Conservation (phyloP, 2,329 filamentous ascomycete species). For the Pseudogymnoascus sp. region DNA sequence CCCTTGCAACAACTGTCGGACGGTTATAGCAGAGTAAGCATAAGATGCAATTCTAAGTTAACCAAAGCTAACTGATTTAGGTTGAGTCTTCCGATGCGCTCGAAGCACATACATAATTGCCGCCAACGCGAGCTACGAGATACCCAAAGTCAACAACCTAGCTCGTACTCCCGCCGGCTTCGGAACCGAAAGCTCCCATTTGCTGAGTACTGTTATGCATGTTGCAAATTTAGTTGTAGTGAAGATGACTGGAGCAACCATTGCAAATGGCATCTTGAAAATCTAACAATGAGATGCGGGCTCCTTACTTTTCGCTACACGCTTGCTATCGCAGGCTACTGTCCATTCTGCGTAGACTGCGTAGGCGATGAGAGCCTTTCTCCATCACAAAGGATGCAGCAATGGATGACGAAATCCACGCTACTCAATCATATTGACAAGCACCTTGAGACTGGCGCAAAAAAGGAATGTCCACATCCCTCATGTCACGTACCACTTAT, state of each 20-base stretch:
- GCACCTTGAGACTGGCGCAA: too few species aligned
- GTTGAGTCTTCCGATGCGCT: too few species aligned
- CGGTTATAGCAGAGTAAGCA: too few species aligned
- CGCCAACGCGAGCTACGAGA: too few species aligned
- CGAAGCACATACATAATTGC: too few species aligned
- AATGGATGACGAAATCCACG: background rate
- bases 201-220: background rate
- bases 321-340: slow-evolving; percentile 13
- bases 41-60: too few species aligned
- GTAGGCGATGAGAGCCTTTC: background rate
- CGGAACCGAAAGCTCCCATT: background rate
- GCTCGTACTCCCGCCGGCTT: background rate
- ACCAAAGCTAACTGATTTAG: too few species aligned
- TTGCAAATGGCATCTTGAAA: slow-evolving; percentile 11
- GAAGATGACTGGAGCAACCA: slow-evolving; percentile 5
- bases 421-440: too few species aligned
- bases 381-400: background rate
- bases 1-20: too few species aligned
- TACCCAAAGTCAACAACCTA: too few species aligned
- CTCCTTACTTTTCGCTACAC: slow-evolving; percentile 10
- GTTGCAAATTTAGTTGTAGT: background rate
- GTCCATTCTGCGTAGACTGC: background rate
- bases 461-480: too few species aligned
- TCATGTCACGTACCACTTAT: too few species aligned
- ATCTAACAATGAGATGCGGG: slow-evolving; percentile 8